Evolutionary conservation across 2,329 filamentous ascomycete species (phyloP), one percentile per base, ranked within the genome.

Genomic region (Pseudogymnoascus destructans): DNA sequence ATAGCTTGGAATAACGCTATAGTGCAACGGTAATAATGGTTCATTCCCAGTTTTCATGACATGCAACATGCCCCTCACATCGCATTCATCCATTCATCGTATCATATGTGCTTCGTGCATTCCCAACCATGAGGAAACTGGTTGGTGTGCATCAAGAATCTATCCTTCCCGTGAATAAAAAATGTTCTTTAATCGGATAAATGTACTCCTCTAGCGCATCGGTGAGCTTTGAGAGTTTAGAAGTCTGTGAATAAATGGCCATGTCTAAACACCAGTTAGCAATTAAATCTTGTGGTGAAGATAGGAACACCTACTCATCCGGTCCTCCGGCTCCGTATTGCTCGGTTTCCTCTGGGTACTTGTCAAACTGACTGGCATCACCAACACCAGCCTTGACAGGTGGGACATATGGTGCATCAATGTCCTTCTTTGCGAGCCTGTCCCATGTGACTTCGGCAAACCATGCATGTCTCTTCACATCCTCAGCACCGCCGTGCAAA

Each of bases 391-490:
- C 91, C 70, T 93, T 87, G 61, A 98, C 92, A 0, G 93, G 93
- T 13, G 93, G 93, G 58, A 95, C 93, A 70, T 98, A 98, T 4
- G 93, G 93, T 35, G 93, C 93, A 73, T 98, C 93, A 61, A 98
- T 98, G 67, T 98, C 93, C 74, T 96, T 97, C 71, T 90, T 87
- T 35, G 87, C 85, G 66, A 98, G 75, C 62, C 93, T 79, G 68
- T 98, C 93, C 93, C 93, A 98, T 2, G 93, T 97, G 57, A 98
- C 93, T 73, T 98, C 93, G 6, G 88, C 81, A 69, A 98, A 98
- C 93, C 93, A 98, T 1, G 87, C 80, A 69, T 98, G 93, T 65
- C 84, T 87, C 80, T 96, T 97, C 64, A 98, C 90, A 70, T 97
- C 93, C 66, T 87, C 83, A 38, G 89, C 84, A 30, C 93, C 93